These are phyloP conservation scores for Epichloe sylvatica DNA, from an alignment of 2,329 filamentous ascomycete species.

Conservation along the genomic window DNA sequence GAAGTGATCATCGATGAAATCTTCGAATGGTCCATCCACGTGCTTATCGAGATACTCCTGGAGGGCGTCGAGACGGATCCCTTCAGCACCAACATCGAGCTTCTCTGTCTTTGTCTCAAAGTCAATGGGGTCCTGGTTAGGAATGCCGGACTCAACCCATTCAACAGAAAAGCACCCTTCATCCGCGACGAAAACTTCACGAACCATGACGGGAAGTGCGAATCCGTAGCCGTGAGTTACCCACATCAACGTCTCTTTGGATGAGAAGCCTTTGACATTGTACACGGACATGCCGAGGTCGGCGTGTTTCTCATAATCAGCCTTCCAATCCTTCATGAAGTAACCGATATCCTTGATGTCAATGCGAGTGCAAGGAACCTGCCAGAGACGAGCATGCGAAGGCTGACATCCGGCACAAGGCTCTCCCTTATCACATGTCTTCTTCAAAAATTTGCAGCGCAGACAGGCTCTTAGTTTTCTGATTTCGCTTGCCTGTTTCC, in stretches of 20 bases:
- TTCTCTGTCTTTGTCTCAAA: conserved; percentile 81
- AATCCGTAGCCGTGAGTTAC: conserved; percentile 95
- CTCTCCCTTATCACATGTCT: conserved; percentile 96
- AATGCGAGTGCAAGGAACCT: conserved; percentile 93
- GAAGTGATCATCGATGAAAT: conserved; percentile 91
- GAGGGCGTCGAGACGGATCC: conserved; percentile 65
- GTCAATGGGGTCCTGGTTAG: conserved; percentile 55
- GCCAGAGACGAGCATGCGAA: conserved; percentile 89
- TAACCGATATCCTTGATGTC: conserved; percentile 98
- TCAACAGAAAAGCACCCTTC: conserved; percentile 87
- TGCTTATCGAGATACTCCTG: conserved; percentile 92
- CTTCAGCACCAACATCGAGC: conserved; percentile 78
- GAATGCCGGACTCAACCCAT: conserved; percentile 71
- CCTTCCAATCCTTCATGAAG: conserved; percentile 99
- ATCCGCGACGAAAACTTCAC: conserved; percentile 83
- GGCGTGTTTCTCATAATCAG: conserved; percentile 85
- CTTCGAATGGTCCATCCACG: conserved; percentile 81
- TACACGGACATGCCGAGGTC: conserved; percentile 77
- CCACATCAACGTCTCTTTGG: conserved; percentile 61
- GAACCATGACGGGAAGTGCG: conserved; percentile 80
- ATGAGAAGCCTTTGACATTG: conserved; percentile 77
- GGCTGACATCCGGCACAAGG: conserved; percentile 92
- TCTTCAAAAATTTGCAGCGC: conserved; percentile 97
- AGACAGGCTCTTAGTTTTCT: conserved; percentile 87
- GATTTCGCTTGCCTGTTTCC: conserved; percentile 93